phyloP scores from a whole-genome alignment of 1,284 basidiomycete species.

The Meira nashicola region DNA sequence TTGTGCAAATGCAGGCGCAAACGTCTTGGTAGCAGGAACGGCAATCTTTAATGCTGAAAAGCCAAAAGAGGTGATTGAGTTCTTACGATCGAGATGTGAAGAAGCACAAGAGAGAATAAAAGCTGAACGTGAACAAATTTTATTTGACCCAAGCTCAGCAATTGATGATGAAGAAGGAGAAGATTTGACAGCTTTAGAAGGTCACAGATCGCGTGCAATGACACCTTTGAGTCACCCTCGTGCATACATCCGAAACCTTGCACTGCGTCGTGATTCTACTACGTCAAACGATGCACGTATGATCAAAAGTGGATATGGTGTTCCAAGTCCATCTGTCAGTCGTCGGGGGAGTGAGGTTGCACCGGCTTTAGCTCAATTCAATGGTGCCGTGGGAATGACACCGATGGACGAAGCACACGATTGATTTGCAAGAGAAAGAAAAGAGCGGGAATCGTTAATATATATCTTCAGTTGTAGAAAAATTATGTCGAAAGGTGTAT shows the following conservation, averaged over 20 bases:
- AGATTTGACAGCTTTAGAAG: slow-evolving; percentile 23
- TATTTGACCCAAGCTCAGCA: slow-evolving; percentile 15
- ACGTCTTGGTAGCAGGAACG: slow-evolving; percentile 96
- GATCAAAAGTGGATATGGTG: slow-evolving; percentile 8
- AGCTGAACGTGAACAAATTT: slow-evolving; percentile 38
- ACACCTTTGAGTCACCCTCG: slow-evolving; percentile 32
- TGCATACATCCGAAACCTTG: slow-evolving; percentile 26
- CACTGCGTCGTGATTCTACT: slow-evolving; percentile 3
- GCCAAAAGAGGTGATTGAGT: slow-evolving; percentile 60
- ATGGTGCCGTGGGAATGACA: slow-evolving; percentile 9
- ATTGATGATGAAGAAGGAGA: slow-evolving; percentile 28
- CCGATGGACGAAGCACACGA: slow-evolving; percentile 5
- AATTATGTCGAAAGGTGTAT: too few species aligned
- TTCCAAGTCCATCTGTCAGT: slow-evolving; percentile 6
- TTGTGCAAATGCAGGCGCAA: slow-evolving; percentile 86
- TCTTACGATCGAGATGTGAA: slow-evolving; percentile 39
- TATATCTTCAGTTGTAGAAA: too few species aligned
- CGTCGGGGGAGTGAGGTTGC: slow-evolving; percentile 3
- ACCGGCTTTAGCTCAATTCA: slow-evolving; percentile 3
- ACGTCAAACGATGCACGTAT: neutral
- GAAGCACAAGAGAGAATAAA: slow-evolving; percentile 48
- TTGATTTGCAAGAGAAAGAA: too few species aligned
- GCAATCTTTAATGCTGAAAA: slow-evolving; percentile 81
- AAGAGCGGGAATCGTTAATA: too few species aligned
- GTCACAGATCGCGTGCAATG: slow-evolving; percentile 20